These are phyloP conservation scores for Aspergillus fijiensis DNA, from an alignment of 2,329 filamentous ascomycete genomes.

Conservation along the genomic window DNA sequence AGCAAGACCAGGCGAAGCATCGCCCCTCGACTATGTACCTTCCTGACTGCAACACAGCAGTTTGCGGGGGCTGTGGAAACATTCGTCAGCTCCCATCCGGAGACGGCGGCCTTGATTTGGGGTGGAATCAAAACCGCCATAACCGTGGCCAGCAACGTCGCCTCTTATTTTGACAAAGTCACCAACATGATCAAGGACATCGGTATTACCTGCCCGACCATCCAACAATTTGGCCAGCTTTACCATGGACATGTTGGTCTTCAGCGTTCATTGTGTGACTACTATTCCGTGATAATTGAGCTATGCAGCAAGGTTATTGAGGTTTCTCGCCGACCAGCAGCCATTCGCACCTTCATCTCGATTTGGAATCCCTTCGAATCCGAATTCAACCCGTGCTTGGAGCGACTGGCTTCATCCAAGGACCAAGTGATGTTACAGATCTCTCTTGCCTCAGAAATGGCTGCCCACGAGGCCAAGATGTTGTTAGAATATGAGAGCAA, in stretches of 20 bases:
- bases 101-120: constrained; percentile 3
- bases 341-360: fast-evolving
- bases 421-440: not conserved
- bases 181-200: no score
- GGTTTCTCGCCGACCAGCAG: not conserved
- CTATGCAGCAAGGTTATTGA: not conserved
- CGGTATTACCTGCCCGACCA: no score
- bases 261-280: not conserved
- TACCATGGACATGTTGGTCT: not conserved
- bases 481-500: no score
- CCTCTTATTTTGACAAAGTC: no score
- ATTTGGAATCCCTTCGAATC: not conserved
- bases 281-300: not conserved
- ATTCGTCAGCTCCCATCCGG: constrained; percentile 19
- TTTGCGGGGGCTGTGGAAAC: constrained; percentile 21
- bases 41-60: constrained; percentile 21
- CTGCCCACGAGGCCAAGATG: no score
- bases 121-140: no score
- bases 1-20: constrained; percentile 16
- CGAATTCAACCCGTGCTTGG: not conserved
- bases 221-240: not conserved
- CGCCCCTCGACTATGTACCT: constrained; percentile 20
- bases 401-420: not conserved
- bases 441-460: no score
- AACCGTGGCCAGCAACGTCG: no score